Base-by-base conservation (phyloP, 495 filamentous ascomycete species). In the Usnea hakonensis region DNA sequence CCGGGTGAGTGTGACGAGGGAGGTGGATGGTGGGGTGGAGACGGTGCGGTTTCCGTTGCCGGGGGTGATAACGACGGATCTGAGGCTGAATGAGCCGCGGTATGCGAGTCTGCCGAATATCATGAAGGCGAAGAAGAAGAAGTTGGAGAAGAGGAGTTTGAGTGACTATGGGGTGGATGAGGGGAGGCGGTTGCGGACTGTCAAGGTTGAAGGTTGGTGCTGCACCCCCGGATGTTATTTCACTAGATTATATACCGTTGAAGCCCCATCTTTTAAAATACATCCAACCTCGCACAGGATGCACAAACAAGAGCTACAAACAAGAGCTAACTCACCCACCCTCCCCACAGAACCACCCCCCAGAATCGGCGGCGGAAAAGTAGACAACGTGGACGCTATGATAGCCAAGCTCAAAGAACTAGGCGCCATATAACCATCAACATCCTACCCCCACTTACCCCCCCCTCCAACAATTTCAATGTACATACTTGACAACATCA, bases 91-190 rank as follows among this genome's bases (percentile, higher is more conserved):
- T 73, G 89, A 95, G 83, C 95, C 94, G 60, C 77, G 95, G 57
- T 98, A 97, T 76, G 93, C 91, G 57, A 95, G 84, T 74, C 72
- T 98, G 81, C 93, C 90, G 68, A 97, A 97, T 75, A 97, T 98
- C 63, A 98, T 98, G 95, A 97, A 97, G 85, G 94, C 94, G 59
- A 97, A 97, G 88, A 98, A 97, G 89, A 98, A 97, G 86, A 87
- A 88, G 68, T 69, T 98, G 67, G 90, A 91, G 74, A 97, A 95
- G 87, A 88, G 89, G 83, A 89, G 78, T 54, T 71, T 95, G 72
- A 83, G 74, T 55, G 93, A 97, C 72, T 87, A 86, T 73, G 91
- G 89, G 0, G 80, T 91, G 11, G 85, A 90, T 70, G 79, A 79
- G 58, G 79, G 80, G 74, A 85, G 78, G 73, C 79, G 93, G 70